Percentiles rank a stretch among this genome's conserved stretches.
Conservation (phyloP, 371 early-diverging fungal species). For the Mortierella sp. region DNA sequence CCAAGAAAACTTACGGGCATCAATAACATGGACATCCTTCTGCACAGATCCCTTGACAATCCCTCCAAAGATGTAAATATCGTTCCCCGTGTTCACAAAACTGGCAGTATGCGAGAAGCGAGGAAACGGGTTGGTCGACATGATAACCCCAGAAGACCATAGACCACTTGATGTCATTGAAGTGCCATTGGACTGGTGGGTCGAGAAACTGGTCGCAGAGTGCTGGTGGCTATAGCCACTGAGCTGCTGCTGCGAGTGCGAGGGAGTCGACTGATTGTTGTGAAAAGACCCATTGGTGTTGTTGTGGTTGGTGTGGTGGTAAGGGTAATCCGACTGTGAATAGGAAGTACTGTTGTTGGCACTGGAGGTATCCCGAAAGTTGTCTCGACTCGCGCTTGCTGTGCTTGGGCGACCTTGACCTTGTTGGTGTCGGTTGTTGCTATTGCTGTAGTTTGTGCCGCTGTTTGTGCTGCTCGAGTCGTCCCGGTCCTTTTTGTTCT, state of each 20-base stretch:
- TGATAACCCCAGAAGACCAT: slow-evolving; percentile 32
- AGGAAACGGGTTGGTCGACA: slow-evolving; percentile 62
- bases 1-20: slow-evolving; percentile 65
- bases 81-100: slow-evolving; percentile 61
- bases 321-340: slow-evolving; percentile 23
- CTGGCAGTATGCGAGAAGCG: slow-evolving; percentile 72
- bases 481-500: slow-evolving; percentile 48
- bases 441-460: slow-evolving; percentile 10
- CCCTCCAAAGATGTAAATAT: slow-evolving; percentile 73
- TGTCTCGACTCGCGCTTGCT: slow-evolving; percentile 13
- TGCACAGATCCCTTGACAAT: slow-evolving; percentile 62
- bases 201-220: slow-evolving; percentile 36
- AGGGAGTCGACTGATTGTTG: not conserved
- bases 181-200: slow-evolving; percentile 31
- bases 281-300: slow-evolving; percentile 32
- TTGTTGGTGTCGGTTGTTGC: slow-evolving; percentile 23
- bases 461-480: slow-evolving; percentile 23
- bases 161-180: slow-evolving; percentile 13
- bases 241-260: slow-evolving; percentile 12
- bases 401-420: slow-evolving; percentile 35
- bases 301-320: slow-evolving; percentile 16
- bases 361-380: slow-evolving; percentile 21
- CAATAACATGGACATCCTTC: slow-evolving; percentile 72
- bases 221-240: slow-evolving; percentile 11
- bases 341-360: slow-evolving; percentile 31